Conservation (phyloP, 2,329 filamentous ascomycete species). For the Celoporthe dispersa region DNA sequence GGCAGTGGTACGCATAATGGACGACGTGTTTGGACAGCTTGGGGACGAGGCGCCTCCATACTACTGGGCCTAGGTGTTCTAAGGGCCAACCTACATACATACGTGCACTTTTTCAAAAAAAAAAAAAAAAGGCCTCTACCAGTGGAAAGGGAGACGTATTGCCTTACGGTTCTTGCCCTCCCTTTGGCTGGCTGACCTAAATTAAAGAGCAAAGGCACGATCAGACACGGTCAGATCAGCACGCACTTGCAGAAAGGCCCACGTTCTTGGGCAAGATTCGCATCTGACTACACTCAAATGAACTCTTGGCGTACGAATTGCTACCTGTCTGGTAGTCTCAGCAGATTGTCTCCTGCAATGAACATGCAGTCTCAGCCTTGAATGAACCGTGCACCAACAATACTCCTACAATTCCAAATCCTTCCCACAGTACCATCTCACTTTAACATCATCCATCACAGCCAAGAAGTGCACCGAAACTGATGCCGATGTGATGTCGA, state of each 20-base stretch:
- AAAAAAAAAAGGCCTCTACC: too few species aligned
- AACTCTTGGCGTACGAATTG: neutral
- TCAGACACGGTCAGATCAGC: neutral
- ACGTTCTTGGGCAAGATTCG: neutral
- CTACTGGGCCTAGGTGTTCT: neutral
- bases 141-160: neutral
- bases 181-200: neutral
- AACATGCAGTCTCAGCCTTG: neutral
- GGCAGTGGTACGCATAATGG: slow-evolving; percentile 36
- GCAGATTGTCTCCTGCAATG: neutral
- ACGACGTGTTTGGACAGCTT: slow-evolving; percentile 15
- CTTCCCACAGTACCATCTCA: neutral
- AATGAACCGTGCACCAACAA: too few species aligned
- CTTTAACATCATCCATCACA: neutral
- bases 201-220: too few species aligned
- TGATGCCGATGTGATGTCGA: too few species aligned
- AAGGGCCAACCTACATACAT: too few species aligned
- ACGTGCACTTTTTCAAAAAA: too few species aligned
- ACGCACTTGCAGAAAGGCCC: neutral
- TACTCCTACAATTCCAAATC: too few species aligned
- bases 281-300: neutral
- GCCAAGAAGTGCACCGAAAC: neutral
- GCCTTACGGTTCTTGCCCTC: neutral
- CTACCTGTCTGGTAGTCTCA: neutral
- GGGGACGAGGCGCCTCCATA: neutral